These are phyloP conservation scores for Saposhnikovia divaricata DNA, from an alignment of 129 eudicot species.

Conservation along the genomic window DNA sequence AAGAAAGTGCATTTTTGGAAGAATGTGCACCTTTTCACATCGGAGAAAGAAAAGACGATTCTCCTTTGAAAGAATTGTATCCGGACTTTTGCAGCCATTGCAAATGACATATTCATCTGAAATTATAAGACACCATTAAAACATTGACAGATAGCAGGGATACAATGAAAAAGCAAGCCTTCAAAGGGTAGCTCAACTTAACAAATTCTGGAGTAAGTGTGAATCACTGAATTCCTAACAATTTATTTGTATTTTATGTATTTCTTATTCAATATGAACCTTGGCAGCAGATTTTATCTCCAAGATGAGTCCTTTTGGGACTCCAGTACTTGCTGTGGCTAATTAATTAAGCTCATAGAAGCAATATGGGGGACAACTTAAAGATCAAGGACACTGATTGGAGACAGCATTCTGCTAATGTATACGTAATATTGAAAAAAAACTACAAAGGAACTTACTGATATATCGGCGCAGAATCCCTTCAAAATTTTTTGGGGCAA, in stretches of 20 bases:
- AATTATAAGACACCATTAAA: not conserved
- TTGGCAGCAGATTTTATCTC: not conserved
- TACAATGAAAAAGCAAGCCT: not conserved
- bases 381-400: not conserved
- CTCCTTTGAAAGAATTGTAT: constrained; percentile 20
- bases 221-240: not conserved
- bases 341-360: not conserved
- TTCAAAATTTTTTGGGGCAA: constrained; percentile 81
- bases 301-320: not conserved
- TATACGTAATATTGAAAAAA: not conserved
- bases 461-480: constrained; percentile 65
- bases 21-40: constrained; percentile 10
- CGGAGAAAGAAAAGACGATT: constrained; percentile 20
- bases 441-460: constrained; percentile 43
- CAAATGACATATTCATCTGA: constrained; percentile 22
- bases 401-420: not conserved
- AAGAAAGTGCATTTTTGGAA: not conserved
- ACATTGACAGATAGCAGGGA: not conserved
- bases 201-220: not conserved
- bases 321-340: not conserved
- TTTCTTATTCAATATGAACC: not conserved
- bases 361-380: not conserved
- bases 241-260: not conserved
- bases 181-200: not conserved
- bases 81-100: constrained; percentile 22